Percentiles rank a stretch among this genome's conserved stretches.
Evolutionary conservation across 2,329 filamentous ascomycete species (phyloP).

Genomic region (Rutstroemia sp.): DNA sequence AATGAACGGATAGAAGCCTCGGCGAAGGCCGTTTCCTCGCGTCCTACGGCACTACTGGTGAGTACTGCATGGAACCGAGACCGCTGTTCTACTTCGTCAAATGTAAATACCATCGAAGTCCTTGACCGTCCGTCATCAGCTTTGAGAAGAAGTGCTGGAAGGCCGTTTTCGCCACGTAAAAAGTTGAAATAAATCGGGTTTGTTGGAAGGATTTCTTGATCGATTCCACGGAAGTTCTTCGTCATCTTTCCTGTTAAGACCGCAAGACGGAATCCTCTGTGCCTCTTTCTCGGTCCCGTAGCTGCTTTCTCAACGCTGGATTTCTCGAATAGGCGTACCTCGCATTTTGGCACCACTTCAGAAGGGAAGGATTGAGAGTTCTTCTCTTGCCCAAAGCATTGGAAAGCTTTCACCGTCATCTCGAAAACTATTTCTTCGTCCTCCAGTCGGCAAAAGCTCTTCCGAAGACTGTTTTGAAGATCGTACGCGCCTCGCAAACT

Average conservation of each 20-base stretch:
- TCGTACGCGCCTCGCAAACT: constrained; percentile 78
- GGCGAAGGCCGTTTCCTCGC: constrained; percentile 62
- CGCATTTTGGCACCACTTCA: constrained; percentile 65
- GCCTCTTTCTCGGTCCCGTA: constrained; percentile 62
- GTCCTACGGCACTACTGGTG: constrained; percentile 61
- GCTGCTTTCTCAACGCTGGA: constrained; percentile 61
- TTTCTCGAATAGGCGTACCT: constrained; percentile 69
- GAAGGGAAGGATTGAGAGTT: constrained; percentile 66
- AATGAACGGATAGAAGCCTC: constrained; percentile 62
- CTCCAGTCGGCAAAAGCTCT: constrained; percentile 57
- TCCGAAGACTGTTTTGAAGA: constrained; percentile 70
- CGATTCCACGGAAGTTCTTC: constrained; percentile 70
- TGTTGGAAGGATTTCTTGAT: constrained; percentile 58
- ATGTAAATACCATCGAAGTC: constrained; percentile 70
- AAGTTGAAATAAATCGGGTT: constrained; percentile 72
- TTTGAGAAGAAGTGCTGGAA: constrained; percentile 58
- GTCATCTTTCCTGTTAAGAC: constrained; percentile 71
- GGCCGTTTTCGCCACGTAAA: constrained; percentile 61
- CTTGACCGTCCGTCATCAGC: constrained; percentile 37
- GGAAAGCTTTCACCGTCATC: constrained; percentile 63
- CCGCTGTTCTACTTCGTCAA: constrained; percentile 65
- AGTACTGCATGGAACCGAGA: constrained; percentile 65
- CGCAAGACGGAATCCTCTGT: constrained; percentile 72
- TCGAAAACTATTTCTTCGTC: constrained; percentile 68
- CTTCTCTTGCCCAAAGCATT: constrained; percentile 71